Base-by-base conservation (phyloP, 345 rosid species). In the Euphorbia lathyris region DNA sequence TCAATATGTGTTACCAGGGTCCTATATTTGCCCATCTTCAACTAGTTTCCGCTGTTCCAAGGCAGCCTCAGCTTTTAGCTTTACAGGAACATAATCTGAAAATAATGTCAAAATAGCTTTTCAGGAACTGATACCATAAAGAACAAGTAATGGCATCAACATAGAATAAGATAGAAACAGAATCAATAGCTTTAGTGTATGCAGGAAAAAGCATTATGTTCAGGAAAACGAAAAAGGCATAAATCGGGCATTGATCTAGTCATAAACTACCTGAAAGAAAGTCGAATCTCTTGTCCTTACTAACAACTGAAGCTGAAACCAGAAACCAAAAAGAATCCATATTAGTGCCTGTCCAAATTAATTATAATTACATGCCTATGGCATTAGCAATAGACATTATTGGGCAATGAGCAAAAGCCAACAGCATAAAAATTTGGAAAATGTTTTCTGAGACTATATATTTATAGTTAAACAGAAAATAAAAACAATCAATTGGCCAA, bases 51-150 rank as follows among this genome's bases (percentile, higher is more conserved):
- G 79, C 67, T 82, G 84, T 38, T 82, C 79, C 77, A 87, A 75
- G 9, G 94, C 97, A 62, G 77, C 85, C 66, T 77, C 84, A 17
- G 88, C 91, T 74, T 83, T 86, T 48, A 88, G 30, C 82, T 86
- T 89, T 85, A 78, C 85, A 47, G 97, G 98, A 76, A 89, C 92
- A 66, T 77, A 83, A 80, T 93, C 98, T 91, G 71, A 65, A 64
- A 19, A 50, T 51, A 69, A 40, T 40, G 9, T 40, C 43, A 13
- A 45, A 45, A 45, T 48, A 88, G 30, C 81, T 86, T 89, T 85
- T 79, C 83, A 50, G 97, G 98, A 76, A 89, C 91, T 91, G 72
- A 65, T 20, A 48, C 10, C 16, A 45, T 22, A 42, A 5, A n/a
- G 69, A 30, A 19, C 9, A 61, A 53, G 38, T 13, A 45, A 30